Percentiles rank a stretch among this genome's conserved stretches.
These are phyloP conservation scores for Gossypium rotundifolium DNA, from an alignment of 345 rosid species.

Conservation along the genomic window DNA sequence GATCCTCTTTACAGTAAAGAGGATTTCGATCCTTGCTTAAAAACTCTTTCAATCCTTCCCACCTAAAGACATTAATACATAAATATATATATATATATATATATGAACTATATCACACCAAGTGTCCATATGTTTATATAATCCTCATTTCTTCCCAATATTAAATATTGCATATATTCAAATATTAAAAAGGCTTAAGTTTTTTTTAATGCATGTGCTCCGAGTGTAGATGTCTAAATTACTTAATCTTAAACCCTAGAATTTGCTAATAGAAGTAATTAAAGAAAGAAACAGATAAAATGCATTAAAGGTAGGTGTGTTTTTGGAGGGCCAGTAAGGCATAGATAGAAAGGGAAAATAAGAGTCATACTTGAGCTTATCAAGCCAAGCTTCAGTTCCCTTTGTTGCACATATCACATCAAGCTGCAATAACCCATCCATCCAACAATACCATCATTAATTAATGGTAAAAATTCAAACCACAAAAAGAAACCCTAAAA, in stretches of 20 bases:
- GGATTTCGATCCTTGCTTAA: constrained; percentile 40
- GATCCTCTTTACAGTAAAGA: constrained; percentile 43
- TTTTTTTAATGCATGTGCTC: too few relatives aligned
- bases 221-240: too few relatives aligned
- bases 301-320: background rate
- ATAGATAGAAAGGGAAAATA: background rate
- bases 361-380: constrained; percentile 64
- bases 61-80: constrained; percentile 35
- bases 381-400: constrained; percentile 88
- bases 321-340: too few relatives aligned
- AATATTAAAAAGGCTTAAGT: too few relatives aligned
- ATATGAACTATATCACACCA: too few relatives aligned
- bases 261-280: background rate
- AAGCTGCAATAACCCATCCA: constrained; percentile 35
- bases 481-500: background rate
- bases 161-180: too few relatives aligned
- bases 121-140: too few relatives aligned
- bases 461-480: too few relatives aligned
- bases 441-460: background rate
- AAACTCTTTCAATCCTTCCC: constrained; percentile 61
- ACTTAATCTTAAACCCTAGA: background rate
- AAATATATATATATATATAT: background rate
- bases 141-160: too few relatives aligned
- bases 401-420: constrained; percentile 80
- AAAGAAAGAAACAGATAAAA: background rate